phyloP scores from a whole-genome alignment of 202 grass and related monocot species.

The Carex arenaria region DNA sequence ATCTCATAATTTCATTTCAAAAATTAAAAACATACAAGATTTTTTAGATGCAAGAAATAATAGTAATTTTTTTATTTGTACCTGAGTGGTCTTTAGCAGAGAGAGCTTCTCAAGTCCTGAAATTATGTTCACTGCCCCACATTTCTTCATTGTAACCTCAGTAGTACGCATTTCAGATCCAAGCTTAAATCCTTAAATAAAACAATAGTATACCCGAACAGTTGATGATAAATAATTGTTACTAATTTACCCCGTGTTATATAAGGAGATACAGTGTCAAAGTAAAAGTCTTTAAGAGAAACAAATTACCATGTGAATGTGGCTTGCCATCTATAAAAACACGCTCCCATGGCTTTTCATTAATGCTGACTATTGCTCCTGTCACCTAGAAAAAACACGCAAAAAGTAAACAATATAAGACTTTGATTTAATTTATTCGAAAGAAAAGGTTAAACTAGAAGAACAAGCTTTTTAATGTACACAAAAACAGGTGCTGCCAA shows the following conservation, averaged over 20 bases:
- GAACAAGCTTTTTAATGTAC: background rate
- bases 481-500: background rate
- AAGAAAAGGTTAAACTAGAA: background rate
- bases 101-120: conserved; percentile 83
- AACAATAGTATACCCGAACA: background rate
- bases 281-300: background rate
- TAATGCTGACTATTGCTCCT: conserved; percentile 53
- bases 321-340: conserved; percentile 53
- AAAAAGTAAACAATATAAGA: background rate
- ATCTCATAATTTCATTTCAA: background rate
- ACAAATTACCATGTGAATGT: conserved; percentile 71
- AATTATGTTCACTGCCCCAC: conserved; percentile 51
- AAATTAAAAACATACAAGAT: background rate
- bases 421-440: background rate
- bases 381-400: conserved; percentile 41
- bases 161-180: conserved; percentile 69
- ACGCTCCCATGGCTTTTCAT: conserved; percentile 91
- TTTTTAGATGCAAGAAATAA: background rate
- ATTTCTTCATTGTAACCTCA: conserved; percentile 73
- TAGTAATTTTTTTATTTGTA: conserved; percentile 17
- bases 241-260: background rate
- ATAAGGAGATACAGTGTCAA: background rate
- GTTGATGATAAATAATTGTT: background rate
- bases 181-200: conserved; percentile 77
- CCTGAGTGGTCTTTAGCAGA: conserved; percentile 89